These are phyloP conservation scores for Cyclocybe aegerita DNA, from an alignment of 768 basidiomycete genomes.

Conservation along the genomic window DNA sequence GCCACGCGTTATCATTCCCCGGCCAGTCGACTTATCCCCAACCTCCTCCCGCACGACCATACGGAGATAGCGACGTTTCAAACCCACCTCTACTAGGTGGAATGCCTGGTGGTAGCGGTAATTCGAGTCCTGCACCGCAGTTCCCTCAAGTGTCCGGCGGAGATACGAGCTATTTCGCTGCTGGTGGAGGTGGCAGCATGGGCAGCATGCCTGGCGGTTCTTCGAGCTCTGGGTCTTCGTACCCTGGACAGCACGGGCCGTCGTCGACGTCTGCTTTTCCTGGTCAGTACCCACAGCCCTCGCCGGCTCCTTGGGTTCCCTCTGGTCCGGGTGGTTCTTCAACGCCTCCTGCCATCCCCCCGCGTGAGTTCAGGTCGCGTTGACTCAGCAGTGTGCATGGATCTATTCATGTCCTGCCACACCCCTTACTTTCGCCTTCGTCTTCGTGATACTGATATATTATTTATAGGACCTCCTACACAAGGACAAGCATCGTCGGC, in stretches of 20 bases:
- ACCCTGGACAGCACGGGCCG: constrained; percentile 10
- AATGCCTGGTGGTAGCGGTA: not conserved
- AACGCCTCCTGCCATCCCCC: constrained; percentile 29
- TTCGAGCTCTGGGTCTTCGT: not conserved
- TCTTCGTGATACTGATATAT: constrained; percentile 2
- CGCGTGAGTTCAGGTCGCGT: constrained; percentile 26
- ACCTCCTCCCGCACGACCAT: constrained; percentile 9
- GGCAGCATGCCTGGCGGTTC: constrained; percentile 11
- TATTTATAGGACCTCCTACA: constrained; percentile 2
- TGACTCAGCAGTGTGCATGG: not conserved
- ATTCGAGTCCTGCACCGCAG: constrained; percentile 2
- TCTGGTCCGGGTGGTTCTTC: constrained; percentile 20
- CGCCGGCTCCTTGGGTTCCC: constrained; percentile 15
- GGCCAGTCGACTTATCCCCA: constrained; percentile 15
- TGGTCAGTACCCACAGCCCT: not conserved
- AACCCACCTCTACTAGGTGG: constrained; percentile 1
- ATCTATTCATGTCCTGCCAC: not conserved
- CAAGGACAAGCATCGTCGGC: not conserved
- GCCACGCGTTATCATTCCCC: constrained; percentile 7
- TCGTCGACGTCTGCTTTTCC: not conserved
- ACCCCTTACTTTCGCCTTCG: constrained; percentile 3
- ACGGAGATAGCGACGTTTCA: not conserved
- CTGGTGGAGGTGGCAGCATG: not conserved
- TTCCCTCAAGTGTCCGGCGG: constrained; percentile 25
- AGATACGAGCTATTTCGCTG: constrained; percentile 13